A percentile compares a stretch with the other conserved stretches of the same genome.
These are phyloP conservation scores for Nemania diffusa DNA, from an alignment of 2,329 filamentous ascomycete genomes.

Conservation along the genomic window DNA sequence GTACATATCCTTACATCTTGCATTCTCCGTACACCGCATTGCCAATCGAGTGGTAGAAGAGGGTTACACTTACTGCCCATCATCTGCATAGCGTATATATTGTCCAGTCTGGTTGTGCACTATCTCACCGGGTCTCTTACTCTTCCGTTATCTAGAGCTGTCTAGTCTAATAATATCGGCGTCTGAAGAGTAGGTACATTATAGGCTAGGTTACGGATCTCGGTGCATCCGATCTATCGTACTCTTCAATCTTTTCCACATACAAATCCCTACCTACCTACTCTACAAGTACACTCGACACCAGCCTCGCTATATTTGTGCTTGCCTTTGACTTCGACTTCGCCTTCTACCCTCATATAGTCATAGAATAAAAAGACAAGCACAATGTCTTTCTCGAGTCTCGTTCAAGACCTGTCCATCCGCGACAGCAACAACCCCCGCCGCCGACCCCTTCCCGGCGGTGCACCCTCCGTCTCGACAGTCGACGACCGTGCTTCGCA, in stretches of 20 bases:
- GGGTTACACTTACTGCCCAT: background rate
- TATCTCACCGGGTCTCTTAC: too few relatives aligned
- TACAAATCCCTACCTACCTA: background rate
- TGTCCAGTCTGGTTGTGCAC: background rate
- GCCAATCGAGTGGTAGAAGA: constrained; percentile 1
- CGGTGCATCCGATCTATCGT: background rate
- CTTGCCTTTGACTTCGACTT: background rate
- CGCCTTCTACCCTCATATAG: background rate
- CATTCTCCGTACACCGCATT: too few relatives aligned
- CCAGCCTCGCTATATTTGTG: background rate
- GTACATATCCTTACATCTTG: too few relatives aligned
- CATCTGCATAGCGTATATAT: too few relatives aligned
- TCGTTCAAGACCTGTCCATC: constrained; percentile 72
- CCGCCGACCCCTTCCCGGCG: constrained; percentile 55
- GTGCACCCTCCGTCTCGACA: constrained; percentile 62
- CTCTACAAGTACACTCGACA: background rate
- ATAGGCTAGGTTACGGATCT: background rate
- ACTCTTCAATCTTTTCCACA: background rate
- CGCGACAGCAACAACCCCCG: constrained; percentile 63
- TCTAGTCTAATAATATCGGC: too few relatives aligned
- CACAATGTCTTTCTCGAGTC: constrained; percentile 73
- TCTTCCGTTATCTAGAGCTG: background rate
- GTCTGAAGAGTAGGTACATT: too few relatives aligned
- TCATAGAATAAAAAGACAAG: too few relatives aligned
- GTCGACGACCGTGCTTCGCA: constrained; percentile 69